phyloP scores from a whole-genome alignment of 2,329 filamentous ascomycete species.

The Fusarium coicis region DNA sequence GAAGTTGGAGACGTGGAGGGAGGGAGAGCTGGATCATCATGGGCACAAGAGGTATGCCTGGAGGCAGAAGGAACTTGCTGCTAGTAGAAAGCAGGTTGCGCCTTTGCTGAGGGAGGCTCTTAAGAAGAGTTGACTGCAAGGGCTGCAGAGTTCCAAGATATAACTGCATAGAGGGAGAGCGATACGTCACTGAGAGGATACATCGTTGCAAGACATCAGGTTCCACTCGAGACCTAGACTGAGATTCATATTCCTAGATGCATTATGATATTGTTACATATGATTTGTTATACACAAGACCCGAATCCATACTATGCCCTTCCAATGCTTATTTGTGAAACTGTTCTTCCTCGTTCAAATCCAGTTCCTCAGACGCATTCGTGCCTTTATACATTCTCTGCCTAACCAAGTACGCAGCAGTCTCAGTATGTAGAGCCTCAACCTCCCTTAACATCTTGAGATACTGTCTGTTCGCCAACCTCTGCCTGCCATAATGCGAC shows the following conservation, averaged over 20 bases:
- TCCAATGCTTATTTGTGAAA: not conserved
- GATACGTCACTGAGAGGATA: not conserved
- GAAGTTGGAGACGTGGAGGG: slow-evolving; percentile 65
- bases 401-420: slow-evolving; percentile 15
- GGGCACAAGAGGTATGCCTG: slow-evolving; percentile 68
- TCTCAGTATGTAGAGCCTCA: slow-evolving; percentile 38
- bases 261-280: slow-evolving; percentile 24
- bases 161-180: not conserved
- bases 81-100: slow-evolving; percentile 76
- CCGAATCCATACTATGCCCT: not conserved
- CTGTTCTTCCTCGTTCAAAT: not conserved
- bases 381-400: not conserved
- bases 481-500: slow-evolving; percentile 26
- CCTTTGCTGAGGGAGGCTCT: slow-evolving; percentile 71
- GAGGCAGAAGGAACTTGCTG: slow-evolving; percentile 70
- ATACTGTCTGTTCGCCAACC: slow-evolving; percentile 48
- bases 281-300: slow-evolving; percentile 16
- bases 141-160: slow-evolving; percentile 12
- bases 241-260: not conserved
- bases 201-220: not conserved
- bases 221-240: not conserved
- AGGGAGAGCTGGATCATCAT: slow-evolving; percentile 57
- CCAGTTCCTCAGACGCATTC: not conserved
- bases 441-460: slow-evolving; percentile 48
- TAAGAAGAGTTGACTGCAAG: slow-evolving; percentile 43